Conservation (phyloP, 2,329 filamentous ascomycete genomes). For the Setomelanomma holmii region DNA sequence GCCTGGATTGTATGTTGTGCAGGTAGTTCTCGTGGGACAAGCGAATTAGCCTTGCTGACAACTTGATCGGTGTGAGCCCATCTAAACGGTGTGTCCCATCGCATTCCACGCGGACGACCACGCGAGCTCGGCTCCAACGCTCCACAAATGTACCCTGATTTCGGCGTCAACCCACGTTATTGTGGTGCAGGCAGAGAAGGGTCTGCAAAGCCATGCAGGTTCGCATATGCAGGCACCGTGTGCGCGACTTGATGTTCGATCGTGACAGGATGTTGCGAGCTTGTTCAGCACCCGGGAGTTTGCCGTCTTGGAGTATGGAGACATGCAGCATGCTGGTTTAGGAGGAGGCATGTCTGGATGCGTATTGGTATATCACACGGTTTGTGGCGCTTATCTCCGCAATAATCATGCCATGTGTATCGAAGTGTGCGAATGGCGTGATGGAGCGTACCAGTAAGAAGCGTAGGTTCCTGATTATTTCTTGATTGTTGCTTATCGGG, state of each 20-base stretch:
- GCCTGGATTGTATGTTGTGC: conserved; percentile 7
- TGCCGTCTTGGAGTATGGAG: neutral
- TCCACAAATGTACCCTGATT: neutral
- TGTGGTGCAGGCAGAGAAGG: neutral
- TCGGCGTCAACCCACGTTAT: conserved; percentile 8
- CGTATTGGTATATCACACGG: conserved; percentile 4
- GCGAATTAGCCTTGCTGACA: neutral
- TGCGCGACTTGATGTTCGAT: neutral
- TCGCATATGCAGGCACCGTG: conserved; percentile 13
- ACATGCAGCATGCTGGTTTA: conserved; percentile 4
- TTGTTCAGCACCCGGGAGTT: neutral
- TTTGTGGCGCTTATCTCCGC: conserved; percentile 1
- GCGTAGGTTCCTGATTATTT: conserved; percentile 4
- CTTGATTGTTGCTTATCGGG: conserved; percentile 21
- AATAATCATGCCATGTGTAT: conserved; percentile 1
- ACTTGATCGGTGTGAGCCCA: conserved; percentile 13
- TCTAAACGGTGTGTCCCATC: conserved; percentile 4
- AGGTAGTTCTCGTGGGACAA: conserved; percentile 7
- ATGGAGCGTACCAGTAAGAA: neutral
- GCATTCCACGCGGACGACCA: neutral
- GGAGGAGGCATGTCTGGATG: neutral
- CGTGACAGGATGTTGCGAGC: neutral
- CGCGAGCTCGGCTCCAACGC: neutral
- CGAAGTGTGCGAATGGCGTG: conserved; percentile 19
- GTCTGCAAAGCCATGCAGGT: conserved; percentile 4